Percentiles rank a stretch among this genome's conserved stretches.
Conservation (phyloP, 768 basidiomycete species). For the Mycena vitilis region DNA sequence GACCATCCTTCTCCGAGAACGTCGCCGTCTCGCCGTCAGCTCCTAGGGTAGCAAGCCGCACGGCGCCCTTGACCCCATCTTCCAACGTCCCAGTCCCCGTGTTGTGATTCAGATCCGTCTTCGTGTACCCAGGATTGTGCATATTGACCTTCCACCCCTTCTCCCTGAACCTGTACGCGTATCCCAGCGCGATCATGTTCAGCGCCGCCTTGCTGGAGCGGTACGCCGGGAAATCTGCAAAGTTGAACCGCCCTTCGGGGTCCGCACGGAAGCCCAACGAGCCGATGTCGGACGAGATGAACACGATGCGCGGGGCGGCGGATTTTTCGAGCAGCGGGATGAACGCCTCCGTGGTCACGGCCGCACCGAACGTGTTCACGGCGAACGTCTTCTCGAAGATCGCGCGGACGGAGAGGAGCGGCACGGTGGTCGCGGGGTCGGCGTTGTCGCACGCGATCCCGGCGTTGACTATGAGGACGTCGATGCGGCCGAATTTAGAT, state of each 20-base stretch:
- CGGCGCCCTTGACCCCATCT: not conserved
- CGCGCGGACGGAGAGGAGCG: not conserved
- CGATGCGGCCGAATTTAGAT: constrained; percentile 24
- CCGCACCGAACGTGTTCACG: constrained; percentile 23
- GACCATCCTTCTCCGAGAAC: constrained; percentile 1
- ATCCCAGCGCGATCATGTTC: not conserved
- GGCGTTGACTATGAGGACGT: constrained; percentile 28
- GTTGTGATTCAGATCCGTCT: not conserved
- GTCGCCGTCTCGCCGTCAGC: not conserved
- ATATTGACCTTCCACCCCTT: constrained; percentile 4
- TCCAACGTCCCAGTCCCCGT: constrained; percentile 4
- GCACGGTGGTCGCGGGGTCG: not conserved
- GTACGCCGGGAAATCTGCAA: not conserved
- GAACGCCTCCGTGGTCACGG: constrained; percentile 22
- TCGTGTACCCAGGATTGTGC: constrained; percentile 11
- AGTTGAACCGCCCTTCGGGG: constrained; percentile 10
- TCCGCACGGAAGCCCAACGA: constrained; percentile 10
- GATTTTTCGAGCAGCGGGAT: constrained; percentile 29
- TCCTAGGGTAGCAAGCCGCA: not conserved
- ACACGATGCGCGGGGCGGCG: constrained; percentile 21
- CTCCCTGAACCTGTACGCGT: not conserved
- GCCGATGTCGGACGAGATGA: constrained; percentile 28
- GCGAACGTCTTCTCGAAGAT: constrained; percentile 18
- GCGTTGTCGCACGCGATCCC: constrained; percentile 9
- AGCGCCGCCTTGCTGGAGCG: constrained; percentile 20